Evolutionary conservation across 2,329 filamentous ascomycete genomes (phyloP), one percentile per base, ranked within the genome.

Genomic region (Madurella mycetomatis): DNA sequence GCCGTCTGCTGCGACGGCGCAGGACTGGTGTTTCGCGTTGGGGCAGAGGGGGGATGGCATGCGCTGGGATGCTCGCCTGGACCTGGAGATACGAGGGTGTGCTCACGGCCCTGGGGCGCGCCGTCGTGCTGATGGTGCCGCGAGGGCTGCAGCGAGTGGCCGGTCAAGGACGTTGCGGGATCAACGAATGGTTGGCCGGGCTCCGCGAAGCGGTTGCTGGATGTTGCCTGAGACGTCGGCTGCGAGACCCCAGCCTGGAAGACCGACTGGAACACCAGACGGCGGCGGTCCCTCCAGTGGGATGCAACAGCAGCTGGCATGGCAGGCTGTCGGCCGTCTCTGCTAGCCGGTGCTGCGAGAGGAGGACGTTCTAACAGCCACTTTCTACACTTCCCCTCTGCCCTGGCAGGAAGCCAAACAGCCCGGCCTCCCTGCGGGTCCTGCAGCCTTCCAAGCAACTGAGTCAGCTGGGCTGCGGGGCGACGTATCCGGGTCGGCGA

Each of bases 231-330:
- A 37, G 79, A 75, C 64, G 30, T 37, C 25, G 25, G 25, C 11
- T 76, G 77, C 15, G 75, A 74, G 60, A 75, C 62, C 55, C 80
- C 75, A 15, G 73, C 74, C 56, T 76, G 76, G 67, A 84, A 84
- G 62, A 83, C 79, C 25, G 80, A 82, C 57, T 73, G 73, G 61
- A 83, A 76, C 42, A 81, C 70, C 58, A 72, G 76, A 53, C 76
- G 74, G 61, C 73, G 78, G 56, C 75, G 76, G 50, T 71, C 67
- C 60, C 70, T 73, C 68, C 78, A 75, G 58, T 69, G 71, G 50
- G 78, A 73, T 50, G 71, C 70, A 55, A 67, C 65, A 44, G 64
- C 60, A 34, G 62, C 59, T 39, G 72, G 65, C 69, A 73, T 73
- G 31, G 11, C 18, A 48, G 41, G 41, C 17, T 37, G 12, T 44